Percentiles rank a stretch among this genome's conserved stretches.
Conservation (phyloP, 768 basidiomycete genomes). For the Termitomyces sp. region DNA sequence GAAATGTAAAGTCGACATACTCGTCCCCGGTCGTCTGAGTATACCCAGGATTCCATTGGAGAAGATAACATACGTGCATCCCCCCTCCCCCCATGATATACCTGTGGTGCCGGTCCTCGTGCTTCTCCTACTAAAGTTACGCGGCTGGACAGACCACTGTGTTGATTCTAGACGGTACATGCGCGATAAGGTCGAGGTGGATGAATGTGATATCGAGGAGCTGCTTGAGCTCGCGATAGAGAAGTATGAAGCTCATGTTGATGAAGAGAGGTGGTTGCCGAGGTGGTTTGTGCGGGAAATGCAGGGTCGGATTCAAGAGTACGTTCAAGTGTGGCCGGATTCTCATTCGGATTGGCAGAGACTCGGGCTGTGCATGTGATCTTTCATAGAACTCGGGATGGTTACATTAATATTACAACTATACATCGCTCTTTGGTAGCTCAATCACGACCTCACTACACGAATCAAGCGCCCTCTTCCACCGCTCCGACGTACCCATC, state of each 20-base stretch:
- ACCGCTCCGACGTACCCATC: slow-evolving; percentile 38
- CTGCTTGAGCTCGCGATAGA: slow-evolving; percentile 32
- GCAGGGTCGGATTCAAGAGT: slow-evolving; percentile 18
- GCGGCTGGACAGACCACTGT: slow-evolving; percentile 38
- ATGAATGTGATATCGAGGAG: slow-evolving; percentile 36
- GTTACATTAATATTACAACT: too few relatives aligned
- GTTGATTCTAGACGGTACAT: slow-evolving; percentile 24
- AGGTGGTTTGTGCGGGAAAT: slow-evolving; percentile 23
- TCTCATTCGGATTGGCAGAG: slow-evolving; percentile 3
- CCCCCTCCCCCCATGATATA: slow-evolving; percentile 20
- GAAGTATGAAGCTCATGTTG: slow-evolving; percentile 17
- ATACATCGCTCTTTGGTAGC: too few relatives aligned
- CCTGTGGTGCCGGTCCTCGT: slow-evolving; percentile 34
- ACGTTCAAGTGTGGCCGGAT: slow-evolving; percentile 11
- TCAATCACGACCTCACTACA: slow-evolving; percentile 24
- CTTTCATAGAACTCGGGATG: too few relatives aligned
- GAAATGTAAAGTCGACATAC: slow-evolving; percentile 35
- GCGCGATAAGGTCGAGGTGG: slow-evolving; percentile 31
- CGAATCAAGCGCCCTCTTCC: slow-evolving; percentile 48
- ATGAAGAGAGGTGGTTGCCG: slow-evolving; percentile 24
- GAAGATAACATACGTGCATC: slow-evolving; percentile 16
- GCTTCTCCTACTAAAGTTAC: slow-evolving; percentile 35
- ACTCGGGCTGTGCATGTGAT: slow-evolving; percentile 12
- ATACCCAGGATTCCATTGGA: slow-evolving; percentile 26
- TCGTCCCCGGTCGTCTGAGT: slow-evolving; percentile 29